Evolutionary conservation across 2,329 filamentous ascomycete species (phyloP).

Genomic region (Epicoccum sorghinum): DNA sequence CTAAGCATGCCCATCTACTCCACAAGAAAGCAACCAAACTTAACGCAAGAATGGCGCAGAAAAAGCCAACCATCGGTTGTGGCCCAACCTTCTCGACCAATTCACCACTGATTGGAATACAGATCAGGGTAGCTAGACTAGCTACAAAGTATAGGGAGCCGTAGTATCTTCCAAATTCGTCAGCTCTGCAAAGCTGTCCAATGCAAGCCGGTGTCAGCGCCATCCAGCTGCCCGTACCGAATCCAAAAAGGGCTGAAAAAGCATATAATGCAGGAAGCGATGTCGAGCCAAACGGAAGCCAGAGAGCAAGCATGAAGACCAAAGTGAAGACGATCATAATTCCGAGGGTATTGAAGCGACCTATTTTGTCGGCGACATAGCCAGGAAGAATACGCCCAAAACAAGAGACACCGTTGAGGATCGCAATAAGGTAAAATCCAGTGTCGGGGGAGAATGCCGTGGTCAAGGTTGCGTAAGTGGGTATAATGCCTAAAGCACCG

Average conservation of each 20-base stretch:
- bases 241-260: conserved; percentile 53
- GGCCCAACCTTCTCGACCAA: conserved; percentile 43
- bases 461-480: conserved; percentile 50
- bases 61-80: conserved; percentile 43
- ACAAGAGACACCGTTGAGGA: conserved; percentile 50
- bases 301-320: conserved; percentile 45
- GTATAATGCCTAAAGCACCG: conserved; percentile 45
- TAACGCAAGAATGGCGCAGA: conserved; percentile 39
- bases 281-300: conserved; percentile 41
- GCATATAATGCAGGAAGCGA: conserved; percentile 46
- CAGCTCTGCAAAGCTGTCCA: conserved; percentile 54
- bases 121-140: conserved; percentile 43
- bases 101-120: conserved; percentile 46
- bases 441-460: conserved; percentile 41
- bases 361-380: conserved; percentile 49
- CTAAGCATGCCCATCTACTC: conserved; percentile 45
- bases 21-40: conserved; percentile 40
- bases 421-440: conserved; percentile 46
- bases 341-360: conserved; percentile 51
- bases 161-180: conserved; percentile 58
- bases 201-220: conserved; percentile 54
- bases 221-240: conserved; percentile 56
- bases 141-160: conserved; percentile 54
- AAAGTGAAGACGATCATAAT: conserved; percentile 44
- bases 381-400: conserved; percentile 50